phyloP scores from a whole-genome alignment of 1,284 basidiomycete genomes.

The Coriolopsis trogii region DNA sequence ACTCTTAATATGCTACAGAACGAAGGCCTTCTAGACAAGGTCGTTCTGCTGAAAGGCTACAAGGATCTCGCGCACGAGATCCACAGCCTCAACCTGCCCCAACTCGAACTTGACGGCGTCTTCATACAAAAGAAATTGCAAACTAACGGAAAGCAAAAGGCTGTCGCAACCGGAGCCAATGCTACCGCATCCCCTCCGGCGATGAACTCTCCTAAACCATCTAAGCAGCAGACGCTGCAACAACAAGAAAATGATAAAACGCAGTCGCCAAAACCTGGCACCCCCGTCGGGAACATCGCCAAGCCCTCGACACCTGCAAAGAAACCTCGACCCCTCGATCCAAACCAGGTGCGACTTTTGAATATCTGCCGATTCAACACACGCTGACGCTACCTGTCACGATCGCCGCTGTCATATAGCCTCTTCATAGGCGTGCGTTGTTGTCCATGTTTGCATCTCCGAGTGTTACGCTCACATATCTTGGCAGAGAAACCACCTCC shows the following conservation, averaged over 20 bases:
- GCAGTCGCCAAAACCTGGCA: conserved; percentile 19
- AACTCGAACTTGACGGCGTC: conserved; percentile 47
- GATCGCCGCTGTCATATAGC: conserved; percentile 21
- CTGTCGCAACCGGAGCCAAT: conserved; percentile 13
- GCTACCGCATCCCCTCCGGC: conserved; percentile 6
- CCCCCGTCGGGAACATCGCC: conserved; percentile 13
- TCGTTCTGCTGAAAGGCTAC: conserved; percentile 56
- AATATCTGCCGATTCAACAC: neutral
- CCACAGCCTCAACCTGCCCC: conserved; percentile 43
- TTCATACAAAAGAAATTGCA: conserved; percentile 50
- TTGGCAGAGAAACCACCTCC: conserved; percentile 41
- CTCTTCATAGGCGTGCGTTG: conserved; percentile 36
- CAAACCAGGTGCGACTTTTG: conserved; percentile 22
- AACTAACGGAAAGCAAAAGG: conserved; percentile 27
- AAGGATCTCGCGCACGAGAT: conserved; percentile 48
- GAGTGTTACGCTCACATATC: neutral
- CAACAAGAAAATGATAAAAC: conserved; percentile 31
- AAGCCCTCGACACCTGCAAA: conserved; percentile 15
- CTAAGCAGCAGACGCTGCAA: conserved; percentile 20
- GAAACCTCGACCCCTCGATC: conserved; percentile 18
- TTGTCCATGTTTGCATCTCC: neutral
- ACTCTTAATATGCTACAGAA: conserved; percentile 51
- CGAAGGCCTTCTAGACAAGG: conserved; percentile 50
- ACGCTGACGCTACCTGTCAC: neutral
- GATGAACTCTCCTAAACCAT: conserved; percentile 21